Evolutionary conservation across 2,329 filamentous ascomycete genomes (phyloP).

Genomic region (Colletotrichum tamarilloi): DNA sequence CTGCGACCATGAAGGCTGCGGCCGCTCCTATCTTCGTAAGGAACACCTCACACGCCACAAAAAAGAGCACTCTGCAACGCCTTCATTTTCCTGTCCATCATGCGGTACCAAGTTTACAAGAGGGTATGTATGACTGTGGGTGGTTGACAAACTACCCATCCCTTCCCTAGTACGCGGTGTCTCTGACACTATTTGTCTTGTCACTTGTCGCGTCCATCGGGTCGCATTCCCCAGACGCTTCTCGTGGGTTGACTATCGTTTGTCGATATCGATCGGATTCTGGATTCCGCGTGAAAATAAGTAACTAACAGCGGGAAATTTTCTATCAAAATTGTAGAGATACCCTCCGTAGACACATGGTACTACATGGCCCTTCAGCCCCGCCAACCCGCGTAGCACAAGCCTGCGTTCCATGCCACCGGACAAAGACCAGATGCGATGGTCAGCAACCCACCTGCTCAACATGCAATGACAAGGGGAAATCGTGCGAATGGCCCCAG

Average conservation of each 20-base stretch:
- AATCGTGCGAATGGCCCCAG: conserved; percentile 22
- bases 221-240: not conserved
- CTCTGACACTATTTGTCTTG: not conserved
- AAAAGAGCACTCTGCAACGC: conserved; percentile 17
- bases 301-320: conserved; percentile 1
- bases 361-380: conserved; percentile 22
- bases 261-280: not conserved
- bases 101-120: conserved; percentile 24
- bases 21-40: conserved; percentile 31
- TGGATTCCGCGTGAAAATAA: not conserved
- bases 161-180: not conserved
- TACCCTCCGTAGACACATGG: conserved; percentile 31
- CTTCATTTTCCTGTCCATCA: conserved; percentile 23
- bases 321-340: conserved; percentile 2
- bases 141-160: not conserved
- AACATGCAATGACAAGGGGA: conserved; percentile 22
- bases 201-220: not conserved
- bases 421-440: conserved; percentile 30
- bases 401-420: conserved; percentile 27
- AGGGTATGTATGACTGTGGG: conserved; percentile 15
- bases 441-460: conserved; percentile 23
- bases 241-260: not conserved
- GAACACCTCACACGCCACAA: conserved; percentile 31
- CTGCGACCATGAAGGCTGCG: conserved; percentile 28
- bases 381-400: conserved; percentile 31